Percentiles rank a stretch among this genome's conserved stretches.
These are phyloP conservation scores for Candida incommunis DNA, from an alignment of 805 yeast genomes.

Conservation along the genomic window DNA sequence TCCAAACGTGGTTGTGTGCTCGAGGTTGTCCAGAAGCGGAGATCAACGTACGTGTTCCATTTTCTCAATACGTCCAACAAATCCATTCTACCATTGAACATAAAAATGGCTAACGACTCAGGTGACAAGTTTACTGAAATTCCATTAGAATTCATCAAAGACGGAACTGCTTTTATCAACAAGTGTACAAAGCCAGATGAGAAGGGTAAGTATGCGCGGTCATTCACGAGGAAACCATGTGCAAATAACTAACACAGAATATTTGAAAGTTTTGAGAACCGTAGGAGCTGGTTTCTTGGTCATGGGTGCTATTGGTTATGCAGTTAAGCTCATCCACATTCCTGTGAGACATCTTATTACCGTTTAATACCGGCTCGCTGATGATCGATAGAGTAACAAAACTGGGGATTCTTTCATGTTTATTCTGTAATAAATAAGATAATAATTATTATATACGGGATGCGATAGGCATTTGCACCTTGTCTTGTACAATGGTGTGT, in stretches of 20 bases:
- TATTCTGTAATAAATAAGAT: too few relatives aligned
- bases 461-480: too few relatives aligned
- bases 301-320: constrained; percentile 97
- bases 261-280: constrained; percentile 77
- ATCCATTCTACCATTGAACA: too few relatives aligned
- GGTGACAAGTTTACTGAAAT: constrained; percentile 65
- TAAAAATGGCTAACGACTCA: not conserved
- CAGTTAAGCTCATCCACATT: constrained; percentile 84
- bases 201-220: constrained; percentile 36
- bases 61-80: not conserved
- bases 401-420: too few relatives aligned
- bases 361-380: too few relatives aligned
- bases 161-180: constrained; percentile 75
- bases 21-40: too few relatives aligned
- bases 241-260: constrained; percentile 41
- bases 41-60: too few relatives aligned
- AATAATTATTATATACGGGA: too few relatives aligned
- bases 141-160: constrained; percentile 83
- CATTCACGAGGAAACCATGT: not conserved
- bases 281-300: constrained; percentile 94
- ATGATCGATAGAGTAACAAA: too few relatives aligned
- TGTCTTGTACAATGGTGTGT: too few relatives aligned
- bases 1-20: too few relatives aligned
- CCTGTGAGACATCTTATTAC: constrained; percentile 88
- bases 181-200: constrained; percentile 88